Evolutionary conservation across 140 eudicot genomes (phyloP), one percentile per base, ranked within the genome.

Genomic region (Flaveria floridana): DNA sequence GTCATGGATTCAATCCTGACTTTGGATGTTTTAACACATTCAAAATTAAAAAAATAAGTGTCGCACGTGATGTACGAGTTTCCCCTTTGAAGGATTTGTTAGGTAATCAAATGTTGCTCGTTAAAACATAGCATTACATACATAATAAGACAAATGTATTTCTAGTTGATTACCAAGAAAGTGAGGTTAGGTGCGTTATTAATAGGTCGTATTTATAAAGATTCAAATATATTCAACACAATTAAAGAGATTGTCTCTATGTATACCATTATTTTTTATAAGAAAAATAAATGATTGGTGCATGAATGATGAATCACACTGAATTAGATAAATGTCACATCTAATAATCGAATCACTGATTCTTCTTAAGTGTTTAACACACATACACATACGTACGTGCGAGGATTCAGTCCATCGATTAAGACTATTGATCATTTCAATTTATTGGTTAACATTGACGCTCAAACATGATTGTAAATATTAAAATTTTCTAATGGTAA

Each of bases 221-320:
- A 51, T 26, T 47, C 28, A 65, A 48, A 48, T 11, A 48, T 11
- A 47, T 52, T 63, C 42, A 34, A 51, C 47, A 65, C 19, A 51
- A 65, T 75, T 41, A 42, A 73, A 25, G 12, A 64, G 48, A 75
- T 30, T 46, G 72, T 66, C 72, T 13, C 7, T 65, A 20, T 47
- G 42, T 2, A 15, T 42, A 3, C 47, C 42, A 21, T 46, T 46
- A 64, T 18, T 5, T n/a, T 59, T 74, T 15, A 74, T 25, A 44
- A 28, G 25, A 11, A 74, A 62, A 9, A 25, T 62, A 25, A 2
- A 44, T 51, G 71, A 25, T 42, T 74, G 63, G 48, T 47, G 78
- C 78, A 46, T 74, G 26, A 74, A 61, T 73, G 48, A 73, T 74
- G 47, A 74, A 61, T 73, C 61, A 73, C 55, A 42, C 16, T 12